Conservation (phyloP, 805 yeast species). For the Lachancea mirantina region DNA sequence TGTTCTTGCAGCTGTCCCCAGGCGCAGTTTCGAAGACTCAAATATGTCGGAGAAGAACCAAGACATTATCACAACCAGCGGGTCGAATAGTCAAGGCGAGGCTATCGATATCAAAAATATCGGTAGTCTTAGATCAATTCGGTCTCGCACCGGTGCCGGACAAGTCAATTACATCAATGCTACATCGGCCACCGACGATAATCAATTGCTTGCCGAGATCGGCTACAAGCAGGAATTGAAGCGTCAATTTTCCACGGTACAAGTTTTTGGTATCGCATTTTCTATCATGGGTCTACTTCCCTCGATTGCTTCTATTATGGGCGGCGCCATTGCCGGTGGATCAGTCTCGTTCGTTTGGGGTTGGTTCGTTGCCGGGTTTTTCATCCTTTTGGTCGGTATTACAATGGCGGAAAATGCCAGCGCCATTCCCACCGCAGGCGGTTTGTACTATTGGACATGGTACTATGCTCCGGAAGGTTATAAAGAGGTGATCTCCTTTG, state of each 20-base stretch:
- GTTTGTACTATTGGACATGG: slow-evolving; percentile 54
- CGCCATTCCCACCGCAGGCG: slow-evolving; percentile 62
- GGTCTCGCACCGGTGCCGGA: slow-evolving; percentile 10
- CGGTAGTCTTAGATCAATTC: neutral
- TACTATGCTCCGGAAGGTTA: slow-evolving; percentile 46
- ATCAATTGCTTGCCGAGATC: slow-evolving; percentile 37
- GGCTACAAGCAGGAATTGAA: slow-evolving; percentile 68
- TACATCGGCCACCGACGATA: slow-evolving; percentile 19
- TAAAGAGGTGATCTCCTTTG: slow-evolving; percentile 43
- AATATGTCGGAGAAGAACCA: no score
- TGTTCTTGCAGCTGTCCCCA: no score
- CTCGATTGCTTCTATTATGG: slow-evolving; percentile 40
- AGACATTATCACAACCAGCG: no score
- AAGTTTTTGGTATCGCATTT: slow-evolving; percentile 66
- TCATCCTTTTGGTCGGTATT: slow-evolving; percentile 45
- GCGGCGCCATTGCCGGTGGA: slow-evolving; percentile 46
- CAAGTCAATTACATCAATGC: slow-evolving; percentile 23
- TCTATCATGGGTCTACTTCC: slow-evolving; percentile 61
- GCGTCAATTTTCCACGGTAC: slow-evolving; percentile 54
- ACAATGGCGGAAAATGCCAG: slow-evolving; percentile 54
- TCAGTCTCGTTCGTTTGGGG: slow-evolving; percentile 60
- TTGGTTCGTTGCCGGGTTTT: slow-evolving; percentile 45
- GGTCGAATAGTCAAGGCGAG: no score
- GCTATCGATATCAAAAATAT: neutral
- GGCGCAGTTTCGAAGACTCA: no score